Evolutionary conservation across 1,284 basidiomycete genomes (phyloP), one percentile per base, ranked within the genome.

Genomic region (Papiliotrema flavescens): DNA sequence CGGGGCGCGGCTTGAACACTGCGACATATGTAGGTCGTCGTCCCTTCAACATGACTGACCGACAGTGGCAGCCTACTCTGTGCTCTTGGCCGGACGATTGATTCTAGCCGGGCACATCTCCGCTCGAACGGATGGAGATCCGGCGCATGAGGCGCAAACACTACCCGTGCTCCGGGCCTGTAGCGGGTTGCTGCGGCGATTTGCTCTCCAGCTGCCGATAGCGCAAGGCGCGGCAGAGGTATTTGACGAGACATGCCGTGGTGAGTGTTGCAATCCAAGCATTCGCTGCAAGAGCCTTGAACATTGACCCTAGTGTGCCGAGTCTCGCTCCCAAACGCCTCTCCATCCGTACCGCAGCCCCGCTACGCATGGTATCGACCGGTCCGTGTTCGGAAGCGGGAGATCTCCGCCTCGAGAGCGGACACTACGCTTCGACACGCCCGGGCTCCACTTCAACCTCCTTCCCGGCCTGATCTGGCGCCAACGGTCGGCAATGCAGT

Each of bases 171-270:
- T 62, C 1, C 55, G 57, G 24, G 60, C 60, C 0, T 44, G 50
- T 3, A 53, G 55, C 1, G 48, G 56, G 1, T 47, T 57, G 20
- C 48, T 62, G 15, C 53, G 53, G 8, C 55, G 56, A 37, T 54
- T 62, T 22, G 57, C 56, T 0, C 36, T 56, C 4, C 24, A 54
- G 3, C 57, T 57, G 19, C 55, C 60, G 2, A 54, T 59, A 28
- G 55, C 60, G 3, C 36, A 59, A 2, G 60, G 60, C 13, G 55
- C 60, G 4, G 52, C 52, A 1, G 60, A 62, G 19, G 57, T 59
- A 2, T 36, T 62, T 15, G 55, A 59, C 46, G 60, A 62, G 42
- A 62, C 60, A 2, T 47, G 45, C 23, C 45, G 45, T 13, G 45
- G 45, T 47, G 24, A 47, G 45, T 32, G 17, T 36, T 8, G 32